Percentiles rank a stretch among this genome's conserved stretches.
Conservation (phyloP, 345 rosid species). For the Noccaea bulbosa region DNA sequence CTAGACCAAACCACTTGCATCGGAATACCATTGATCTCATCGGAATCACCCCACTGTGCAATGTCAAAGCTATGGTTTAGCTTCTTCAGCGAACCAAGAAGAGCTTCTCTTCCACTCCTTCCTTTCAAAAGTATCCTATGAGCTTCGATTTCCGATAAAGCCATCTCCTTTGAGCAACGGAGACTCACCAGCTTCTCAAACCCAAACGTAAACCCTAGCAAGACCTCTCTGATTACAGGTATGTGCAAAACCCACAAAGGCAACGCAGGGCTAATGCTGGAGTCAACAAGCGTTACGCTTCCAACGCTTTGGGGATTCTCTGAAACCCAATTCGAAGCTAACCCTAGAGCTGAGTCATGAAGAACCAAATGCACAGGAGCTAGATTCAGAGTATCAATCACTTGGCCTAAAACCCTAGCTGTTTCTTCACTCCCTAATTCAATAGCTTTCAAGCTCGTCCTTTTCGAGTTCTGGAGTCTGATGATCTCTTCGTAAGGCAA, state of each 20-base stretch:
- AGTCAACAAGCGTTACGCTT: slow-evolving; percentile 81
- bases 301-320: slow-evolving; percentile 58
- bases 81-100: slow-evolving; percentile 59
- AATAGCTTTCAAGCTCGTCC: slow-evolving; percentile 57
- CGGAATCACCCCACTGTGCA: slow-evolving; percentile 75
- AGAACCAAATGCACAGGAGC: slow-evolving; percentile 87
- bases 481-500: slow-evolving; percentile 72
- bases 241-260: slow-evolving; percentile 62
- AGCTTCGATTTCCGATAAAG: slow-evolving; percentile 58
- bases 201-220: slow-evolving; percentile 53
- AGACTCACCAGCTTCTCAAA: slow-evolving; percentile 58
- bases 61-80: slow-evolving; percentile 77
- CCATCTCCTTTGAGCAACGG: slow-evolving; percentile 62
- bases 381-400: slow-evolving; percentile 69
- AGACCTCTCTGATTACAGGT: slow-evolving; percentile 63
- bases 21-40: slow-evolving; percentile 60
- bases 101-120: slow-evolving; percentile 68
- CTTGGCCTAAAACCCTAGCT: slow-evolving; percentile 67
- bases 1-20: slow-evolving; percentile 84
- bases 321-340: slow-evolving; percentile 75
- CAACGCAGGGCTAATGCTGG: slow-evolving; percentile 66
- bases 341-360: slow-evolving; percentile 80
- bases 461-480: slow-evolving; percentile 43
- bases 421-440: slow-evolving; percentile 74
- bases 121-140: slow-evolving; percentile 79